These are phyloP conservation scores for Xerocomellus intermedius DNA, from an alignment of 768 basidiomycete species.

Conservation along the genomic window DNA sequence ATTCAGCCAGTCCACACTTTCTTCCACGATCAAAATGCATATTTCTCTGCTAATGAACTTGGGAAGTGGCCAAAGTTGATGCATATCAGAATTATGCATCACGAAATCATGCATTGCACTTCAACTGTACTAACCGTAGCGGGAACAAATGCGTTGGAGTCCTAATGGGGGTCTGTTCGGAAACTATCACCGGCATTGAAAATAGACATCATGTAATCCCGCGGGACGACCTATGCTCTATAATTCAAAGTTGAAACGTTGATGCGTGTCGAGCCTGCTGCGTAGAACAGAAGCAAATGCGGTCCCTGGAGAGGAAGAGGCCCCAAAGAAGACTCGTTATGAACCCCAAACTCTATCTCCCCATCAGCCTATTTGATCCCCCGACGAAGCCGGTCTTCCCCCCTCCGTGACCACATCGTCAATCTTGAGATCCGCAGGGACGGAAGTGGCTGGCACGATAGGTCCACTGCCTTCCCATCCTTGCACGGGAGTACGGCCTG, in stretches of 20 bases:
- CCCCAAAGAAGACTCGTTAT: neutral
- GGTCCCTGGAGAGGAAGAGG: neutral
- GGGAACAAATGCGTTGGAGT: neutral
- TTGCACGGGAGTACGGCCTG: constrained; percentile 16
- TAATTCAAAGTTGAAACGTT: neutral
- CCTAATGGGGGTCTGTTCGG: neutral
- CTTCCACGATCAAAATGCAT: no score
- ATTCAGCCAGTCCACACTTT: no score
- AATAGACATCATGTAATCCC: neutral
- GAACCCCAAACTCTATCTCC: neutral
- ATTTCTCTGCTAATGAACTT: no score
- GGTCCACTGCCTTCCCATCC: constrained; percentile 22
- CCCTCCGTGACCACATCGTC: neutral
- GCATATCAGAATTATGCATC: no score
- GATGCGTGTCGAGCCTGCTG: neutral
- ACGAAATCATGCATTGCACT: no score
- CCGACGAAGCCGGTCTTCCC: neutral
- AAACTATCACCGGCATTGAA: neutral
- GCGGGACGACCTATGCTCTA: neutral
- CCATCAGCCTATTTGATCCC: neutral
- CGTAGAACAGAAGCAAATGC: neutral
- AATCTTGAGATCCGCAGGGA: neutral
- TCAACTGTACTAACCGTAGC: no score
- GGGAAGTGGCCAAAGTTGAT: no score
- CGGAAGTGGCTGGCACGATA: neutral